These are phyloP conservation scores for Lavandula angustifolia DNA, from an alignment of 257 asterid genomes.

Conservation along the genomic window DNA sequence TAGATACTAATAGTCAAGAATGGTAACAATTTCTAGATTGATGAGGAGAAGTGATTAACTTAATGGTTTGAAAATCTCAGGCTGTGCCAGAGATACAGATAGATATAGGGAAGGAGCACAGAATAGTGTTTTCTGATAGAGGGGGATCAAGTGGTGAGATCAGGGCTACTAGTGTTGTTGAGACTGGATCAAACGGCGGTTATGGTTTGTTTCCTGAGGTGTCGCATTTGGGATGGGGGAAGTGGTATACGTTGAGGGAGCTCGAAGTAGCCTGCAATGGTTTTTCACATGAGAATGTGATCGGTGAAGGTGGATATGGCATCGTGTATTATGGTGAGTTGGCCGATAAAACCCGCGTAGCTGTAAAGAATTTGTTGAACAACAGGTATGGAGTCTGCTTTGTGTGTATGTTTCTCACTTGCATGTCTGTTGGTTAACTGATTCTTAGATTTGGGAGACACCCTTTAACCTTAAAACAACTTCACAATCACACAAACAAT, in stretches of 20 bases:
- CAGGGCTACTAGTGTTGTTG: conserved; percentile 82
- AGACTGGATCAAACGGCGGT: conserved; percentile 72
- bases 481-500: neutral
- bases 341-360: conserved; percentile 73
- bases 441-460: neutral
- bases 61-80: conserved; percentile 36
- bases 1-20: neutral
- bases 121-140: conserved; percentile 87
- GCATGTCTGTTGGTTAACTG: neutral
- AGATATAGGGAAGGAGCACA: conserved; percentile 95
- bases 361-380: conserved; percentile 87
- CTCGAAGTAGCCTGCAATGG: conserved; percentile 96
- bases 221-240: conserved; percentile 98
- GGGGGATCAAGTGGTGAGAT: conserved; percentile 97
- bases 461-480: neutral
- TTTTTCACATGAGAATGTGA: conserved; percentile 82
- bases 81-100: conserved; percentile 86
- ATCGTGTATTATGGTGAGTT: conserved; percentile 79
- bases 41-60: conserved; percentile 13
- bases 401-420: neutral
- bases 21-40: neutral
- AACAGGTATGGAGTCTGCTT: conserved; percentile 55
- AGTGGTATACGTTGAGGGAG: conserved; percentile 96
- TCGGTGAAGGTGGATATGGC: conserved; percentile 97
- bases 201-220: conserved; percentile 90